Evolutionary conservation across 1,284 basidiomycete species (phyloP).

Genomic region (Amylostereum areolatum): DNA sequence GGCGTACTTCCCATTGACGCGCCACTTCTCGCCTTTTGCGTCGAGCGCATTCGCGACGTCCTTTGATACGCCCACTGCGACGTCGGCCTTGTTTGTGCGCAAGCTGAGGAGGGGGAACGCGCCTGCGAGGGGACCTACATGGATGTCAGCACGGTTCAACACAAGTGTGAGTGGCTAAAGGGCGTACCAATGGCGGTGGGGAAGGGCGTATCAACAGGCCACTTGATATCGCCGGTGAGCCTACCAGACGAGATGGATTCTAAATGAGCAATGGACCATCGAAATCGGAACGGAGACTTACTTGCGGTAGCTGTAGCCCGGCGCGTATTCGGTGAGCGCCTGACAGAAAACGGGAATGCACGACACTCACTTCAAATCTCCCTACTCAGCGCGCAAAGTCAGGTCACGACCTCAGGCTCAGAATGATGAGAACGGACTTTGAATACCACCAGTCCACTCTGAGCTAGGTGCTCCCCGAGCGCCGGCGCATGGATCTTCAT

Average conservation of each 20-base stretch:
- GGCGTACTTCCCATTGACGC: constrained; percentile 73
- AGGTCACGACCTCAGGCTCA: not conserved
- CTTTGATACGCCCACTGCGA: constrained; percentile 74
- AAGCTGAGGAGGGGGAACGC: constrained; percentile 79
- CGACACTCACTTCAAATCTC: constrained; percentile 76
- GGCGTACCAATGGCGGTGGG: constrained; percentile 66
- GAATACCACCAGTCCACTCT: constrained; percentile 83
- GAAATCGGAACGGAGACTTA: constrained; percentile 28
- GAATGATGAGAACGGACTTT: constrained; percentile 46
- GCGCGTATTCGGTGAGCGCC: constrained; percentile 1
- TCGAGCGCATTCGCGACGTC: constrained; percentile 67
- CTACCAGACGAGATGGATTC: constrained; percentile 32
- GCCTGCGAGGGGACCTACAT: constrained; percentile 70
- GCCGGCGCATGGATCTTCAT: constrained; percentile 57
- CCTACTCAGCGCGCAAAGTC: constrained; percentile 34
- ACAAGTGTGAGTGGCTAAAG: constrained; percentile 1
- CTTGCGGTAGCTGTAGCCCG: constrained; percentile 67
- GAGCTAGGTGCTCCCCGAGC: constrained; percentile 54
- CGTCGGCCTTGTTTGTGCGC: constrained; percentile 95
- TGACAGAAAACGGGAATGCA: not conserved
- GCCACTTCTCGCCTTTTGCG: constrained; percentile 66
- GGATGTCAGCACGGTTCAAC: not conserved
- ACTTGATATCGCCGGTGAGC: constrained; percentile 84
- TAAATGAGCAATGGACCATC: constrained; percentile 23
- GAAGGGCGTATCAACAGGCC: constrained; percentile 84